Conservation (phyloP, 768 basidiomycete genomes). For the Kockovaella imperatae region DNA sequence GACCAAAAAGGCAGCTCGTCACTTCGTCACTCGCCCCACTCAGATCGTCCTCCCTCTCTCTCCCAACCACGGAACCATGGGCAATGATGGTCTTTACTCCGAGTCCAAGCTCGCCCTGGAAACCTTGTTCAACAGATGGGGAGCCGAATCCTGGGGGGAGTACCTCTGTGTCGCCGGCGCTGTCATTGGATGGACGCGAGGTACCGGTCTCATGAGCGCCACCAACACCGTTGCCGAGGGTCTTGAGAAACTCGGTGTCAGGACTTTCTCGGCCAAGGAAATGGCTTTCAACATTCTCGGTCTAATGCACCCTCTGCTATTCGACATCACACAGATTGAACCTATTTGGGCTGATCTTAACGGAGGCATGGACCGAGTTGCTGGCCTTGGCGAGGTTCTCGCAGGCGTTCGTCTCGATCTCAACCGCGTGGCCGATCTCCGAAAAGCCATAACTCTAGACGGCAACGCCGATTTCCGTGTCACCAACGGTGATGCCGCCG, state of each 20-base stretch:
- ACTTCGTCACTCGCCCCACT: slow-evolving; percentile 94
- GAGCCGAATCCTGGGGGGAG: slow-evolving; percentile 97
- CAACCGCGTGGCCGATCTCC: slow-evolving; percentile 79
- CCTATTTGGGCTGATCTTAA: slow-evolving; percentile 99
- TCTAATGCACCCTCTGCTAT: slow-evolving; percentile 96
- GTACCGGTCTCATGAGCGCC: slow-evolving; percentile 92
- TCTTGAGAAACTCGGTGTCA: slow-evolving; percentile 82
- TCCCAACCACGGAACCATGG: slow-evolving; percentile 95
- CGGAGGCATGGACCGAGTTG: slow-evolving; percentile 94
- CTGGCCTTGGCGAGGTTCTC: slow-evolving; percentile 88
- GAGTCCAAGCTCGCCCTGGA: slow-evolving; percentile 98
- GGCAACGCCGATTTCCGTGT: slow-evolving; percentile 93
- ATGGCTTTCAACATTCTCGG: slow-evolving; percentile 99
- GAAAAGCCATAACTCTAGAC: slow-evolving; percentile 85
- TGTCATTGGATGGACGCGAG: slow-evolving; percentile 98
- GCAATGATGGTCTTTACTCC: slow-evolving; percentile 94
- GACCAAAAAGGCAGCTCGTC: slow-evolving; percentile 91
- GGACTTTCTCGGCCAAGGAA: slow-evolving; percentile 98
- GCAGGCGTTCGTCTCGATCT: slow-evolving; percentile 72
- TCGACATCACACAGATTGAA: slow-evolving; percentile 98
- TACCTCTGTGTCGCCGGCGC: slow-evolving; percentile 96
- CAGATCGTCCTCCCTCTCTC: slow-evolving; percentile 97
- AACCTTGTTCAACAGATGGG: slow-evolving; percentile 97
- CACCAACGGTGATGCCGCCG: slow-evolving; percentile 80
- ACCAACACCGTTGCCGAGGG: slow-evolving; percentile 92